Conservation (phyloP, 768 basidiomycete species). For the Phylloporus arenicola region DNA sequence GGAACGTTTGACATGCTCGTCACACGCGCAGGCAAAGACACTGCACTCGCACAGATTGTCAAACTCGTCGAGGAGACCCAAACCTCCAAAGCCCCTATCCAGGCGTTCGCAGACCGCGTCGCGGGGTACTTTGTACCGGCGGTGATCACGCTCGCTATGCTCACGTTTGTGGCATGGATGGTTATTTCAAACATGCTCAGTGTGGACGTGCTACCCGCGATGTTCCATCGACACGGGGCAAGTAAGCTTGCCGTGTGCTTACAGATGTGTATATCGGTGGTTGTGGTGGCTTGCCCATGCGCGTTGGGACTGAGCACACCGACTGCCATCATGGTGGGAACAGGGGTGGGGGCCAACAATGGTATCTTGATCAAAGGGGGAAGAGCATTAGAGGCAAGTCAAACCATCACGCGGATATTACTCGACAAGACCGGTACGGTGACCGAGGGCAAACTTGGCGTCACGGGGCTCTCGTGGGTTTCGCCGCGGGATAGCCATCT, state of each 20-base stretch:
- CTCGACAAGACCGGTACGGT: constrained; percentile 98
- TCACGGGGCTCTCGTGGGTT: constrained; percentile 75
- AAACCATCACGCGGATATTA: constrained; percentile 72
- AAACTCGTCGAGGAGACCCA: constrained; percentile 96
- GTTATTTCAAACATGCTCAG: constrained; percentile 55
- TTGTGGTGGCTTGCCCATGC: constrained; percentile 98
- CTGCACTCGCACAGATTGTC: constrained; percentile 94
- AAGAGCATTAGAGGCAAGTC: constrained; percentile 87
- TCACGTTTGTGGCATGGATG: constrained; percentile 87
- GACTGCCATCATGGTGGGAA: constrained; percentile 99
- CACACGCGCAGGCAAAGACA: constrained; percentile 93
- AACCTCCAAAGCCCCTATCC: constrained; percentile 96
- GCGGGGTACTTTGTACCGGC: constrained; percentile 94
- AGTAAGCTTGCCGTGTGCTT: constrained; percentile 87
- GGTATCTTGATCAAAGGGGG: constrained; percentile 99
- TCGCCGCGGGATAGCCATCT: constrained; percentile 29
- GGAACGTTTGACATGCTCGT: constrained; percentile 98
- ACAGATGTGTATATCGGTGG: constrained; percentile 95
- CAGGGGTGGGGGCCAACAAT: constrained; percentile 93
- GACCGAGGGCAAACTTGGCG: constrained; percentile 88
- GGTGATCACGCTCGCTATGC: constrained; percentile 73
- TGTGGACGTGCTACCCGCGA: constrained; percentile 60
- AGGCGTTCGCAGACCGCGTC: constrained; percentile 90
- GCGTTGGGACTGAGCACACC: constrained; percentile 95
- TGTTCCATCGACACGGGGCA: constrained; percentile 82